Conservation (phyloP, 2,329 filamentous ascomycete species). For the Trichoderma koningiopsis region DNA sequence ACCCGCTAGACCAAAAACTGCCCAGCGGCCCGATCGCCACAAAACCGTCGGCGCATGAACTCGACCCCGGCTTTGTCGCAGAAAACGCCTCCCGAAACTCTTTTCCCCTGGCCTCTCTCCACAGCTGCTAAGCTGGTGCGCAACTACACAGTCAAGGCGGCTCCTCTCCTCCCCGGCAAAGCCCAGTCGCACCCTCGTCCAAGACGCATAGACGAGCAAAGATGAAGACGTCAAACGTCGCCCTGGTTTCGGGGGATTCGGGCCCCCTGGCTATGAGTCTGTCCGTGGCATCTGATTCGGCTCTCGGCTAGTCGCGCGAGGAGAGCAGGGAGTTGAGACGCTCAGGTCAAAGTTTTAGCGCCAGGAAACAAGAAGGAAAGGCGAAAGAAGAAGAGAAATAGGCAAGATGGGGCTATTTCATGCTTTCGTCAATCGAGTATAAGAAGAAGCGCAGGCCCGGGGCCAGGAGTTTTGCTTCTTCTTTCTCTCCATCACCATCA, state of each 20-base stretch:
- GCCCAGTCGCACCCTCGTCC: background rate
- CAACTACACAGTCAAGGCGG: background rate
- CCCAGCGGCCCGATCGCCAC: conserved; percentile 11
- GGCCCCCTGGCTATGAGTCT: background rate
- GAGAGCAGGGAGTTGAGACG: background rate
- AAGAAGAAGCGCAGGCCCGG: conserved; percentile 6
- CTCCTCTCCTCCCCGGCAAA: background rate
- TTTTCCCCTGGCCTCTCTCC: background rate
- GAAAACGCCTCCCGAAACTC: conserved; percentile 13
- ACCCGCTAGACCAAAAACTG: conserved; percentile 10
- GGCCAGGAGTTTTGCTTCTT: background rate
- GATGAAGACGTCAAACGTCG: conserved; percentile 12
- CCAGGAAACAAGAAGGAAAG: background rate
- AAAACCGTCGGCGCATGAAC: conserved; percentile 18
- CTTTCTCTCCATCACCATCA: conserved; percentile 18
- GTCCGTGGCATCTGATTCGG: conserved; percentile 3
- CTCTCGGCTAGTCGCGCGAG: background rate
- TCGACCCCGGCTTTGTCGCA: conserved; percentile 15
- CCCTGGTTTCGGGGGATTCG: conserved; percentile 5
- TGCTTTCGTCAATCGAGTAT: conserved; percentile 8
- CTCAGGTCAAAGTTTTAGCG: conserved; percentile 4
- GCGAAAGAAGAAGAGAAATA: background rate
- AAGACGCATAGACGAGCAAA: background rate
- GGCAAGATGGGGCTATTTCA: background rate
- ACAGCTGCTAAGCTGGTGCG: background rate